Percentiles rank a stretch among this genome's conserved stretches.
Conservation (phyloP, 2,329 filamentous ascomycete species). For the Colletotrichum camelliae region DNA sequence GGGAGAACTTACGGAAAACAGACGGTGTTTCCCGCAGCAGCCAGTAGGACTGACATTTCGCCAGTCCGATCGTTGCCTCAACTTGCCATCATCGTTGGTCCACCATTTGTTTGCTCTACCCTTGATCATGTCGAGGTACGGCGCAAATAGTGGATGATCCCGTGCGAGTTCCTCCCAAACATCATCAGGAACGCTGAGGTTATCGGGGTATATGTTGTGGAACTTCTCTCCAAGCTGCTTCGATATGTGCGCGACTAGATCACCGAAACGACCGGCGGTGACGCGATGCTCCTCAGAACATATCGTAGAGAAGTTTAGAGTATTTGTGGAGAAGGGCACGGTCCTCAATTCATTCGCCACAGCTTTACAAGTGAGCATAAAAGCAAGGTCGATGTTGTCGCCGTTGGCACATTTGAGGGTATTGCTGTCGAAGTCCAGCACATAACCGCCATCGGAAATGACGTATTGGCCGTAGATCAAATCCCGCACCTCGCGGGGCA, state of each 20-base stretch:
- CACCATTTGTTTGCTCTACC: too few relatives aligned
- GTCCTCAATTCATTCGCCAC: background rate
- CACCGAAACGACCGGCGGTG: background rate
- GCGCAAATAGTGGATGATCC: background rate
- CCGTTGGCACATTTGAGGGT: background rate
- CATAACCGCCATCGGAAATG: background rate
- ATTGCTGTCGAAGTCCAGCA: background rate
- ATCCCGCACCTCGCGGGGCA: background rate
- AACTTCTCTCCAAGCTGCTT: background rate
- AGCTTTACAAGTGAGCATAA: background rate
- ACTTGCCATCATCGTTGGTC: too few relatives aligned
- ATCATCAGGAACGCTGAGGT: background rate
- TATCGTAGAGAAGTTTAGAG: background rate
- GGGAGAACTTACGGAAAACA: fast-evolving
- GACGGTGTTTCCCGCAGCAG: background rate
- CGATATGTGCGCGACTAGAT: too few relatives aligned
- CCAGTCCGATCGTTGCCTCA: background rate
- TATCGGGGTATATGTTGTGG: fast-evolving
- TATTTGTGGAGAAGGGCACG: background rate
- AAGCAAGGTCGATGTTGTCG: background rate
- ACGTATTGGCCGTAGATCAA: background rate
- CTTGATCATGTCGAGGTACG: background rate
- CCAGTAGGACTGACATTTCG: background rate
- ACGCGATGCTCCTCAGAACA: fast-evolving
- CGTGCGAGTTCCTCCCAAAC: background rate